Percentiles rank a stretch among this genome's conserved stretches.
Conservation (phyloP, 2,329 filamentous ascomycete species). For the Alternaria incomplexa region DNA sequence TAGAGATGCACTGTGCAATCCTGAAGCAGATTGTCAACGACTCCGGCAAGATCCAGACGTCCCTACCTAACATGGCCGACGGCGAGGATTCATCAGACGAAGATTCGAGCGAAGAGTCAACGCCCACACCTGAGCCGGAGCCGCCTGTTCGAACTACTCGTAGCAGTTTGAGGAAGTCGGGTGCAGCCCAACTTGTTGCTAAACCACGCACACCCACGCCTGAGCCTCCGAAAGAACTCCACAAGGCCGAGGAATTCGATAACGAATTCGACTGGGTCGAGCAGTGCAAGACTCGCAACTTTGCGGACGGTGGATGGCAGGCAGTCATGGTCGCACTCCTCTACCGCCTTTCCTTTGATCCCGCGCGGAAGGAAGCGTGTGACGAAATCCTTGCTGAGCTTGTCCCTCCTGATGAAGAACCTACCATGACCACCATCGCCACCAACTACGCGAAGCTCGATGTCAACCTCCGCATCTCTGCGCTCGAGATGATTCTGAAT, state of each 20-base stretch:
- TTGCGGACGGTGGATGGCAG: slow-evolving; percentile 89
- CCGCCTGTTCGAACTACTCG: slow-evolving; percentile 80
- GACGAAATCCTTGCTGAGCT: slow-evolving; percentile 81
- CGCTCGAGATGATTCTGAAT: slow-evolving; percentile 84
- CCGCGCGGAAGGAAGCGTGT: slow-evolving; percentile 72
- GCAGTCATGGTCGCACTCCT: slow-evolving; percentile 85
- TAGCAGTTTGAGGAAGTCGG: slow-evolving; percentile 82
- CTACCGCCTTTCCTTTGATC: slow-evolving; percentile 80
- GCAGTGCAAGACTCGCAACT: slow-evolving; percentile 80
- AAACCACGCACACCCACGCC: slow-evolving; percentile 48
- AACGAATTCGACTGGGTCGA: slow-evolving; percentile 83
- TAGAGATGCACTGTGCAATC: slow-evolving; percentile 90
- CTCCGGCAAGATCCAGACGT: slow-evolving; percentile 80
- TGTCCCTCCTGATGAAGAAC: slow-evolving; percentile 77
- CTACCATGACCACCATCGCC: slow-evolving; percentile 75
- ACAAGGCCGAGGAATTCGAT: slow-evolving; percentile 79
- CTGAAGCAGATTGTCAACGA: slow-evolving; percentile 83
- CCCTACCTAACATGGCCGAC: slow-evolving; percentile 72
- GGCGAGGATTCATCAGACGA: slow-evolving; percentile 53
- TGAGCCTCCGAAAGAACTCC: slow-evolving; percentile 48
- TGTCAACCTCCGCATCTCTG: slow-evolving; percentile 80
- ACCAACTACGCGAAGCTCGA: slow-evolving; percentile 77
- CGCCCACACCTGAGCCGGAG: slow-evolving; percentile 66
- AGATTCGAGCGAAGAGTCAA: slow-evolving; percentile 58
- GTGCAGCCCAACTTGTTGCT: slow-evolving; percentile 63